Evolutionary conservation across 352 stramenopile genomes (phyloP).

Genomic region (Globisporangium splendens): DNA sequence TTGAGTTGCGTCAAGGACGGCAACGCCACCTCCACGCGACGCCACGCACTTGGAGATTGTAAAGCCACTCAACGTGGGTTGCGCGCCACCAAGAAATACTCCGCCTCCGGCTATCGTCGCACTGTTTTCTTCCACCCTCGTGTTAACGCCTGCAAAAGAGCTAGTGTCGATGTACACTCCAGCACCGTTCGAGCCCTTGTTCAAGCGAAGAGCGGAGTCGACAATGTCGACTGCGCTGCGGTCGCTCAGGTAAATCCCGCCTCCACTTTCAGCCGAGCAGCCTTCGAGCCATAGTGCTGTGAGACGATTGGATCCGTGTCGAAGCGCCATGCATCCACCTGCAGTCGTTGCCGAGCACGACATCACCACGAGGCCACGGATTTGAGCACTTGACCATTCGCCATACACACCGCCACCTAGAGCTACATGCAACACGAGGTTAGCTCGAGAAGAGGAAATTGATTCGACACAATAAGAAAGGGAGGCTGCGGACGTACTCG

Average conservation of each 20-base stretch:
- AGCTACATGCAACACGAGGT: conserved; percentile 11
- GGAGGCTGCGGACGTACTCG: conserved; percentile 19
- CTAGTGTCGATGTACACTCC: conserved; percentile 33
- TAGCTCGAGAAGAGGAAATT: too few species aligned
- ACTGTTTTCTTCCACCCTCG: conserved; percentile 9
- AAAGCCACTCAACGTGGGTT: conserved; percentile 21
- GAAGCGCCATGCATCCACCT: conserved; percentile 30
- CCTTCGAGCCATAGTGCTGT: neutral
- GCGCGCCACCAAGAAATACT: conserved; percentile 22
- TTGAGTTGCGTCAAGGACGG: neutral
- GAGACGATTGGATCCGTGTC: conserved; percentile 8
- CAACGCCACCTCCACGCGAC: conserved; percentile 23
- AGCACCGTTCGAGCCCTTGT: conserved; percentile 19
- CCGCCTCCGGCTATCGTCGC: conserved; percentile 24
- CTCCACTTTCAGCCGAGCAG: conserved; percentile 23
- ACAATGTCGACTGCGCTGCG: conserved; percentile 20
- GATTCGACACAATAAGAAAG: too few species aligned
- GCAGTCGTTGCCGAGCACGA: conserved; percentile 14
- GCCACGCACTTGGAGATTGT: conserved; percentile 23
- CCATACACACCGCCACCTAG: conserved; percentile 30
- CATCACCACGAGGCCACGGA: conserved; percentile 16
- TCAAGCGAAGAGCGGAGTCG: conserved; percentile 6
- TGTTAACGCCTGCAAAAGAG: conserved; percentile 9
- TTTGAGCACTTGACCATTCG: conserved; percentile 14
- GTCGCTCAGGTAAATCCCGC: conserved; percentile 17